phyloP scores from a whole-genome alignment of 2,329 filamentous ascomycete species.

The Colletotrichum plurivorum region DNA sequence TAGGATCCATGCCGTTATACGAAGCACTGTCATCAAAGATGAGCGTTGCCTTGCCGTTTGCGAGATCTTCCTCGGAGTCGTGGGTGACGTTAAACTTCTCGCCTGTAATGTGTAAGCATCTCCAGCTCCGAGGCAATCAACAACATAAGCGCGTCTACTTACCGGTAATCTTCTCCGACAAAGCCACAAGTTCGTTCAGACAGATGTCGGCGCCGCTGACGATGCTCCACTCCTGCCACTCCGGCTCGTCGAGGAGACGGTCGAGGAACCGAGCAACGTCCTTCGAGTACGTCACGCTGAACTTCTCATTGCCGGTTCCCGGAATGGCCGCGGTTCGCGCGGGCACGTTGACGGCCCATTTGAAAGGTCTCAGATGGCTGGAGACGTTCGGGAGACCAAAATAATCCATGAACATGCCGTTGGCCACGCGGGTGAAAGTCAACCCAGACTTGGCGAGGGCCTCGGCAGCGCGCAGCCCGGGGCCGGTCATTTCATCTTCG shows the following conservation, averaged over 20 bases:
- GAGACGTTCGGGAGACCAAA: conserved; percentile 45
- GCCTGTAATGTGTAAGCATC: no score
- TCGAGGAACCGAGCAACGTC: conserved; percentile 50
- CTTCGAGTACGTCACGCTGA: conserved; percentile 24
- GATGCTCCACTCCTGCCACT: background rate
- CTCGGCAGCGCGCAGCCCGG: background rate
- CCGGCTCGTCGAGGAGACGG: conserved; percentile 47
- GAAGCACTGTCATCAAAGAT: no score
- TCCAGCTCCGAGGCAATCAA: no score
- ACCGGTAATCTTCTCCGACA: background rate
- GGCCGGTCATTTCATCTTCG: background rate
- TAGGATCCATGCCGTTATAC: no score
- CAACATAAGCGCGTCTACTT: background rate
- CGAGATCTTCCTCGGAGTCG: no score
- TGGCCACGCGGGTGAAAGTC: conserved; percentile 41
- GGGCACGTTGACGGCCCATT: conserved; percentile 16
- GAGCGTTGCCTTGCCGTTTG: no score
- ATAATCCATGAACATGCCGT: conserved; percentile 47
- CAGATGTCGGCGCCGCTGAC: background rate
- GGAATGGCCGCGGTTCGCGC: conserved; percentile 14
- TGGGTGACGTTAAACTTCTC: no score
- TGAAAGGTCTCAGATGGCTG: conserved; percentile 24
- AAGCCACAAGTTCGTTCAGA: background rate
- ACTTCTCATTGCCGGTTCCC: conserved; percentile 17
- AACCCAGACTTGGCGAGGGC: conserved; percentile 1